These are phyloP conservation scores for Neckera pumila DNA, from an alignment of 225 moss, liverwort and hornwort genomes.

Conservation along the genomic window DNA sequence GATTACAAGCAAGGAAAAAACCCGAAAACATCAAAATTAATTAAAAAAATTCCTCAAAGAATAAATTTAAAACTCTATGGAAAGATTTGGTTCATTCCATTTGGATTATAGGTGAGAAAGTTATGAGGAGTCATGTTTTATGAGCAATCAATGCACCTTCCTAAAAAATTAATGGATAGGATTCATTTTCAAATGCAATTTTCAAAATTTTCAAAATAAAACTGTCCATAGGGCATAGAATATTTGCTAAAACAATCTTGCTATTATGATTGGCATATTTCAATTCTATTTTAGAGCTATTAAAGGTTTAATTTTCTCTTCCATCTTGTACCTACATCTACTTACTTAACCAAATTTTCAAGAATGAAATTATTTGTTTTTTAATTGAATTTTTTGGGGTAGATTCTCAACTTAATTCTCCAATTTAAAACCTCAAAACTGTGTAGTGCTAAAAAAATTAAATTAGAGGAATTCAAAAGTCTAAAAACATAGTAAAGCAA, in stretches of 20 bases:
- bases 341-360: not conserved
- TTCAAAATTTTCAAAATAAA: too few species aligned
- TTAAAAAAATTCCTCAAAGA: too few species aligned
- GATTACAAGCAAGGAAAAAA: too few species aligned
- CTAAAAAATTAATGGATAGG: not conserved
- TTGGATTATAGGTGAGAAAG: too few species aligned
- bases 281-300: not conserved
- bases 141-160: not conserved
- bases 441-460: not conserved
- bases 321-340: too few species aligned
- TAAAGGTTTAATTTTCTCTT: not conserved
- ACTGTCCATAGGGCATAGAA: rapidly evolving
- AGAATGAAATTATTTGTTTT: not conserved
- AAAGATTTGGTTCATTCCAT: not conserved
- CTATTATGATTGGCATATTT: not conserved
- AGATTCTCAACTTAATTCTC: not conserved
- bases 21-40: too few species aligned
- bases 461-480: not conserved
- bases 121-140: not conserved
- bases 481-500: not conserved
- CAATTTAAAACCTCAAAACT: not conserved
- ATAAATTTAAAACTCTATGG: too few species aligned
- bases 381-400: not conserved
- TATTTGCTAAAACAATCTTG: not conserved
- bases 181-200: not conserved